phyloP scores from a whole-genome alignment of 306 rosid species.

The Sicyos edulis region DNA sequence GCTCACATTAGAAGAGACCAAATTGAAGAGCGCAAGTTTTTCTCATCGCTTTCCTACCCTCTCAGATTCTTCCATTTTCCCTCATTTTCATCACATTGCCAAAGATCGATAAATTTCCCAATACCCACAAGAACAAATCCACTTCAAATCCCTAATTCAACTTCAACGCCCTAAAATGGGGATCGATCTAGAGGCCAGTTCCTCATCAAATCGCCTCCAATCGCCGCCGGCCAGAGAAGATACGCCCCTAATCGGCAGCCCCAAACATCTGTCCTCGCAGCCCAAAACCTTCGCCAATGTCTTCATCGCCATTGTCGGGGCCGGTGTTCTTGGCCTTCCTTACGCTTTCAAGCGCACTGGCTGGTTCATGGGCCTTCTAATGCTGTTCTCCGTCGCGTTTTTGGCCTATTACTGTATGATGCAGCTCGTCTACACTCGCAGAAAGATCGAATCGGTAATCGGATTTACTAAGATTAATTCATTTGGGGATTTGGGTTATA shows the following conservation, averaged over 20 bases:
- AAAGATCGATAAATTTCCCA: no score
- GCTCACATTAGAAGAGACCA: no score
- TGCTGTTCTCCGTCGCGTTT: slow-evolving; percentile 32
- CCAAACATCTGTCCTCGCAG: slow-evolving; percentile 29
- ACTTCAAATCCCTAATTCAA: not conserved
- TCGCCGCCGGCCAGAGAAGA: slow-evolving; percentile 34
- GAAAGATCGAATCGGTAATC: slow-evolving; percentile 33
- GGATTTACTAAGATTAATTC: slow-evolving; percentile 34
- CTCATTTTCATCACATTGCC: no score
- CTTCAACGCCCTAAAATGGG: slow-evolving; percentile 24
- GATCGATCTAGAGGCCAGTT: slow-evolving; percentile 24
- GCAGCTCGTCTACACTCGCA: slow-evolving; percentile 43
- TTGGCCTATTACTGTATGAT: slow-evolving; percentile 50
- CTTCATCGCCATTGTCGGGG: slow-evolving; percentile 48
- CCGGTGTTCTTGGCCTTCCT: slow-evolving; percentile 51
- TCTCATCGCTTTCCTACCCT: no score
- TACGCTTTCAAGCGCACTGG: slow-evolving; percentile 49
- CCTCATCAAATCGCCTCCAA: slow-evolving; percentile 28
- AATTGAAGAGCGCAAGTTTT: no score
- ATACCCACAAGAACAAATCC: no score
- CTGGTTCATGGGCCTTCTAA: slow-evolving; percentile 37
- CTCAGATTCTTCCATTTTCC: no score
- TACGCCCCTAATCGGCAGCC: slow-evolving; percentile 34
- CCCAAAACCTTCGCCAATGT: slow-evolving; percentile 51
- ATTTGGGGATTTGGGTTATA: slow-evolving; percentile 48